These are phyloP conservation scores for Botryotinia globosa DNA, from an alignment of 2,329 filamentous ascomycete genomes.

Conservation along the genomic window DNA sequence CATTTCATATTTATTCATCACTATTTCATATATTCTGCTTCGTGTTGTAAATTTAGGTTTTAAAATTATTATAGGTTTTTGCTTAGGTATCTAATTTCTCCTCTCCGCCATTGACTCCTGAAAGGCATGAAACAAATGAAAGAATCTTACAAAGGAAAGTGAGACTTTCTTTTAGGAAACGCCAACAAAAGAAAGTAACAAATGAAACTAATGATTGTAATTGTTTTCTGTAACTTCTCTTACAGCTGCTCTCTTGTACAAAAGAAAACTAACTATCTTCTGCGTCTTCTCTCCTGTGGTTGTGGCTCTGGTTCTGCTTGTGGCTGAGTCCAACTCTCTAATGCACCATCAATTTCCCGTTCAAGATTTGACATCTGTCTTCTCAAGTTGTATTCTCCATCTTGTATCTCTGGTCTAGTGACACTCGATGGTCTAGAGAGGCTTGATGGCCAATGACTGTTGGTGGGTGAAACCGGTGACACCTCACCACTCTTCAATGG, in stretches of 20 bases:
- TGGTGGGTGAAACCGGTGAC: slow-evolving; percentile 1
- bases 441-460: not conserved
- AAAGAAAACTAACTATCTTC: not conserved
- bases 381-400: not conserved
- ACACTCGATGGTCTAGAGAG: not conserved
- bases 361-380: not conserved
- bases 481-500: not conserved
- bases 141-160: not conserved
- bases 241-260: not conserved
- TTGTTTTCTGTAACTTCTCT: not conserved
- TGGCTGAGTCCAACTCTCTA: slow-evolving; percentile 9
- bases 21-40: not conserved
- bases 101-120: not conserved
- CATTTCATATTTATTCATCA: not conserved
- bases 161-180: not conserved
- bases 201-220: not conserved
- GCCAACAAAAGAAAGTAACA: not conserved
- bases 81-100: too few species aligned
- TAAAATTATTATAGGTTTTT: not conserved
- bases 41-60: not conserved
- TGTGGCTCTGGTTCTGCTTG: not conserved
- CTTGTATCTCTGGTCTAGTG: not conserved
- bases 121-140: not conserved
- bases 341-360: not conserved
- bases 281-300: not conserved